phyloP scores from a whole-genome alignment of 2,329 filamentous ascomycete species.

The Emericellopsis atlantica region DNA sequence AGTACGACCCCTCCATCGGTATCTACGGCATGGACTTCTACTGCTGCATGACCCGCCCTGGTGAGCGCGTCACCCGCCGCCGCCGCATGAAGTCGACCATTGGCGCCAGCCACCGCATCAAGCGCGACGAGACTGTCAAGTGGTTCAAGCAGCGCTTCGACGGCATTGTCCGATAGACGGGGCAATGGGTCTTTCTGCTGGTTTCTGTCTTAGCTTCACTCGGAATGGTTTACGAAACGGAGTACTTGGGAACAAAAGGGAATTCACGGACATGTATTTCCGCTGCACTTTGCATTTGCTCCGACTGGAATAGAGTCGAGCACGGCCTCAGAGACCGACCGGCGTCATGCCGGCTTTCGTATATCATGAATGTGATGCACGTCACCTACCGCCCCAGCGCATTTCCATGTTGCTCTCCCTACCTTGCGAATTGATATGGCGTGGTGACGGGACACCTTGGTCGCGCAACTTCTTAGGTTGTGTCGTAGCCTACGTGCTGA shows the following conservation, averaged over 20 bases:
- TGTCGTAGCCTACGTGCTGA: too few relatives aligned
- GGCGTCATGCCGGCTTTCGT: conserved; percentile 52
- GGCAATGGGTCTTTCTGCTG: conserved; percentile 9
- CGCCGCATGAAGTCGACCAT: conserved; percentile 79
- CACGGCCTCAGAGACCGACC: conserved; percentile 64
- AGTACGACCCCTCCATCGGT: conserved; percentile 97
- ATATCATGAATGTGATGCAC: conserved; percentile 23
- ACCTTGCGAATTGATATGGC: too few relatives aligned
- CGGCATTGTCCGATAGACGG: conserved; percentile 86
- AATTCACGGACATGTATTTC: conserved; percentile 25
- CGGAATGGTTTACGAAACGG: conserved; percentile 19
- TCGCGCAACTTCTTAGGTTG: too few relatives aligned
- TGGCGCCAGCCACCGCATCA: conserved; percentile 85
- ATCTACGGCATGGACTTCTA: conserved; percentile 99
- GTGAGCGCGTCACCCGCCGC: conserved; percentile 94
- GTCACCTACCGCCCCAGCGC: conserved; percentile 4
- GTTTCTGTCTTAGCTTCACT: conserved; percentile 18
- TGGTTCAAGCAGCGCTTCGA: conserved; percentile 92
- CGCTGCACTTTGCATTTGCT: conserved; percentile 35
- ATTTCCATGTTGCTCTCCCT: neutral
- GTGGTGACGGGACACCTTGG: too few relatives aligned
- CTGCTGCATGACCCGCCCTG: conserved; percentile 99
- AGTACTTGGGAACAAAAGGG: conserved; percentile 19
- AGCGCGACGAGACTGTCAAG: conserved; percentile 88
- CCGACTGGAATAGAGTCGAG: conserved; percentile 40